A percentile compares a stretch with the other conserved stretches of the same genome.
Evolutionary conservation across 495 filamentous ascomycete species (phyloP).

Genomic region (Astrocystis sublimbata): DNA sequence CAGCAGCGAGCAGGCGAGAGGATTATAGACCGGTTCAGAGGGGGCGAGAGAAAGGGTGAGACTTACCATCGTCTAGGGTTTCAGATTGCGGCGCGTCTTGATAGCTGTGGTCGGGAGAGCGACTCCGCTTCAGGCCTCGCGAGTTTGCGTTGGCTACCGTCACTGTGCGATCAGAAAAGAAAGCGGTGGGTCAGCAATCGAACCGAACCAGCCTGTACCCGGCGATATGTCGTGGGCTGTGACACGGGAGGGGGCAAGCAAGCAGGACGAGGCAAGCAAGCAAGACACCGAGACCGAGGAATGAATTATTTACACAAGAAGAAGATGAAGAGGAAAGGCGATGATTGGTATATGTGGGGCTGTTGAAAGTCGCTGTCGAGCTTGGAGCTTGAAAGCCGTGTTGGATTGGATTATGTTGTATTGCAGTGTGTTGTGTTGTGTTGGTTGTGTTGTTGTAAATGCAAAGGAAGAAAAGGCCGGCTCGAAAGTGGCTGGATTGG

Average conservation of each 20-base stretch:
- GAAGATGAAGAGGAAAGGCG: too few relatives aligned
- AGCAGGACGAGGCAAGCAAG: conserved; percentile 12
- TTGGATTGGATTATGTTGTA: too few relatives aligned
- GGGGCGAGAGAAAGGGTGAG: conserved; percentile 33
- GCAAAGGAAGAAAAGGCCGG: too few relatives aligned
- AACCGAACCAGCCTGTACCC: conserved; percentile 22
- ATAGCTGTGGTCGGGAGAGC: conserved; percentile 80
- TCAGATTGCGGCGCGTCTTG: conserved; percentile 60
- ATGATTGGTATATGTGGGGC: neutral
- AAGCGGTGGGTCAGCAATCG: conserved; percentile 24
- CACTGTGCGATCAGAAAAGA: conserved; percentile 32
- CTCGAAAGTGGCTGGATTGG: too few relatives aligned
- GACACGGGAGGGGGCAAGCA: too few relatives aligned
- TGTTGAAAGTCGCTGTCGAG: too few relatives aligned
- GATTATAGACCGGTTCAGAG: conserved; percentile 39
- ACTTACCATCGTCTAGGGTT: conserved; percentile 82
- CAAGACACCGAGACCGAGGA: too few relatives aligned
- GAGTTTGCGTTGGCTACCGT: conserved; percentile 39
- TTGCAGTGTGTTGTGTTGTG: too few relatives aligned
- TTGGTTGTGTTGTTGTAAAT: too few relatives aligned
- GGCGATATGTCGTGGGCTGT: conserved; percentile 24
- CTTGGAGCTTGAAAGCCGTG: too few relatives aligned
- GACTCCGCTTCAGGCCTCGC: conserved; percentile 89
- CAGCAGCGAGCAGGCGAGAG: neutral
- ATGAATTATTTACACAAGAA: too few relatives aligned